Conservation (phyloP, 1,139 yeast genomes). For the Debaryomyces coudertii region DNA sequence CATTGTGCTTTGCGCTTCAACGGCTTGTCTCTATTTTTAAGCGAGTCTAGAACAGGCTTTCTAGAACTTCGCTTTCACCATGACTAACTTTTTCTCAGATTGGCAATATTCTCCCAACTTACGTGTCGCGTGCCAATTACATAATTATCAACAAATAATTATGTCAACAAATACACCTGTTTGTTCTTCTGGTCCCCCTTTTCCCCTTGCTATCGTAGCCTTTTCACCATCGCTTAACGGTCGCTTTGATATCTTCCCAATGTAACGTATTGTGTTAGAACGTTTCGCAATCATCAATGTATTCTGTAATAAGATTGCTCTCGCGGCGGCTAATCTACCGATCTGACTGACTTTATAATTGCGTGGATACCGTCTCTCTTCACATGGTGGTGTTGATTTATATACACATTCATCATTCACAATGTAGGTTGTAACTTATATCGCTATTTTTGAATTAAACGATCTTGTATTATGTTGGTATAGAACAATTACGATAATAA, state of each 20-base stretch:
- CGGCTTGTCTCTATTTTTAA: conserved; percentile 7
- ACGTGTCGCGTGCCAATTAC: conserved; percentile 2
- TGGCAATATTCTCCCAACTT: background rate
- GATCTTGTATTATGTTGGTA: background rate
- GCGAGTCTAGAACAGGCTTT: conserved; percentile 8
- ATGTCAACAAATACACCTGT: background rate
- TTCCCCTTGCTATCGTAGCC: no score
- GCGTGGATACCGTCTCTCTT: no score
- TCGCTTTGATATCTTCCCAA: no score
- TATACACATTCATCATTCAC: no score
- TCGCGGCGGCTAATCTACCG: no score
- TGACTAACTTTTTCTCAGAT: background rate
- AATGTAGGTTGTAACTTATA: background rate
- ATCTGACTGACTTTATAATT: no score
- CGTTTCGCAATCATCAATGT: no score
- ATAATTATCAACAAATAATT: background rate
- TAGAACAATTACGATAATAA: background rate
- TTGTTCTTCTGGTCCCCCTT: no score
- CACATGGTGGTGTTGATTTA: no score
- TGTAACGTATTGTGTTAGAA: no score
- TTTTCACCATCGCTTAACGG: no score
- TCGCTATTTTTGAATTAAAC: background rate
- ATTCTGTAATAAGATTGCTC: no score
- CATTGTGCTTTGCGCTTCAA: conserved; percentile 1
- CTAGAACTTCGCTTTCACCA: conserved; percentile 1